Evolutionary conservation across 176 grass and related monocot species (phyloP), one percentile per base, ranked within the genome.

Genomic region (Oropetium thomaeum): DNA sequence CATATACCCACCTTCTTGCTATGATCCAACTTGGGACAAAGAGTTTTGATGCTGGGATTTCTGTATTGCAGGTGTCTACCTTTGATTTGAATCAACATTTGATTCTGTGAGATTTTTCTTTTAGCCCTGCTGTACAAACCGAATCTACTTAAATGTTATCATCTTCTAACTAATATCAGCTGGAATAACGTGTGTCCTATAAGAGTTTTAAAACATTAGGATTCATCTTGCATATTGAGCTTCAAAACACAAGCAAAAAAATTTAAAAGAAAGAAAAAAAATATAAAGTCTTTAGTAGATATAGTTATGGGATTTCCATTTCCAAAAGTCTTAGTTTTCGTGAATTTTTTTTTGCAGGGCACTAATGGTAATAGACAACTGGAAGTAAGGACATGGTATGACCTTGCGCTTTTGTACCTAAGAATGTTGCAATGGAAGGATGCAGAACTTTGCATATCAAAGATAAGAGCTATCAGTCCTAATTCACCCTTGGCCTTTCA

Each of bases 381-480:
- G 71, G 95, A 93, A 83, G 81, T 91, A 77, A 86, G 89, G 62
- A 87, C 78, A 43, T 97, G 95, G 95, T 78, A 91, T 71, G 84
- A 92, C 81, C 82, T 97, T 51, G 86, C 74, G 20, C 89, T 89
- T 81, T 47, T 93, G 67, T 97, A 97, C 71, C 69, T 89, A 84
- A 81, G 81, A 72, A 81, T 92, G 86, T 83, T 69, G 27, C 86
- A 93, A 20, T 91, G 86, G 83, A 93, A 87, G 74, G 87, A 98
- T 81, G 82, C 83, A 20, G 95, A 92, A 33, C 23, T 86, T 75
- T 98, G 86, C 66, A 51, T 98, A 79, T 87, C 82, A 6, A 89
- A 83, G 44, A 60, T 98, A 43, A 92, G 79, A 51, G 31, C 63
- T 73, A 65, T 76, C 37, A 82, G 58, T 57, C 66, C 86, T 44